Conservation (phyloP, 805 yeast species). For the Zygoascus ofunaensis region DNA sequence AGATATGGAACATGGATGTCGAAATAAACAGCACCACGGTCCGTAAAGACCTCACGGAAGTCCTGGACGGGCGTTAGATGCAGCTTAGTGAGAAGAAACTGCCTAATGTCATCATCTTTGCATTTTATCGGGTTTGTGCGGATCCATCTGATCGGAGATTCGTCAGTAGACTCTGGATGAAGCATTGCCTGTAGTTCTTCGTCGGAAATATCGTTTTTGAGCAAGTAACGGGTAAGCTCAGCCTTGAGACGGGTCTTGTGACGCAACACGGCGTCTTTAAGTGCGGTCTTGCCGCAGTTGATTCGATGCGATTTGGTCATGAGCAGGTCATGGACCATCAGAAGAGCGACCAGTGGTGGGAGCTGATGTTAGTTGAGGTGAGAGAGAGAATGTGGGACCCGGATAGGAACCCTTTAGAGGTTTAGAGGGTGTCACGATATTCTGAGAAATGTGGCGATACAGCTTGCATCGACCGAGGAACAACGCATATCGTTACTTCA, state of each 20-base stretch:
- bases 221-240: slow-evolving; percentile 67
- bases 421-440: too few relatives aligned
- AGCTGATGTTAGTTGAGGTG: slow-evolving; percentile 24
- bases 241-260: slow-evolving; percentile 77
- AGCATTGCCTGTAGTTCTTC: slow-evolving; percentile 40
- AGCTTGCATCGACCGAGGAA: too few relatives aligned
- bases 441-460: not conserved
- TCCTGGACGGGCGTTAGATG: slow-evolving; percentile 32
- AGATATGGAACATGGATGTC: slow-evolving; percentile 70
- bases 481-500: too few relatives aligned
- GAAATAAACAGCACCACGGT: slow-evolving; percentile 42
- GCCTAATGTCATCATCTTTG: slow-evolving; percentile 25
- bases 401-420: too few relatives aligned
- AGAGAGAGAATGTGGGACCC: too few relatives aligned
- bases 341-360: slow-evolving; percentile 44
- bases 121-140: slow-evolving; percentile 52
- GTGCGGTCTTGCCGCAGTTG: slow-evolving; percentile 79
- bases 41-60: slow-evolving; percentile 31
- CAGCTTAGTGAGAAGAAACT: slow-evolving; percentile 35
- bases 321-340: slow-evolving; percentile 74
- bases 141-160: slow-evolving; percentile 40
- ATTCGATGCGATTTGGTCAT: slow-evolving; percentile 70
- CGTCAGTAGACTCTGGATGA: not conserved
- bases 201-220: slow-evolving; percentile 56
- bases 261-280: slow-evolving; percentile 69